A percentile compares a stretch with the other conserved stretches of the same genome.
Evolutionary conservation across 2,329 filamentous ascomycete species (phyloP).

Genomic region (Thelonectria rubi): DNA sequence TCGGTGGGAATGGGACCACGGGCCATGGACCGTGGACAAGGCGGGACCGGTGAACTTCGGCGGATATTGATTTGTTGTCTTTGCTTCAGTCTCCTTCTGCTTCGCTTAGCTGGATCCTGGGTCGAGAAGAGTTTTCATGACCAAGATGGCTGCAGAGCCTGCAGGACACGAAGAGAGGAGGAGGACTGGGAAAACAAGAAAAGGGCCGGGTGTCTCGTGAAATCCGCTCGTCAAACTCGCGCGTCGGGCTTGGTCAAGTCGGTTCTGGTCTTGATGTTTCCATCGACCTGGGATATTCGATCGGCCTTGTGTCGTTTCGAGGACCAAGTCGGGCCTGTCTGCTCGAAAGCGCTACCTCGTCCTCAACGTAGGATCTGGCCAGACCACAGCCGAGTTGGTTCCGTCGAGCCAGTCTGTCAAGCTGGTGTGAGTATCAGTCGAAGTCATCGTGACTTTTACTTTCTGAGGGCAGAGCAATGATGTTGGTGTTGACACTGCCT

Average conservation of each 20-base stretch:
- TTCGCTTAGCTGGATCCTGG: constrained; percentile 9
- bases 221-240: neutral
- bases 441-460: constrained; percentile 4
- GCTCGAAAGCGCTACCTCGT: constrained; percentile 1
- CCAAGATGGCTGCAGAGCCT: neutral
- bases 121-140: constrained; percentile 1
- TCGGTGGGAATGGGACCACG: constrained; percentile 33
- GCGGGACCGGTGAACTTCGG: constrained; percentile 9
- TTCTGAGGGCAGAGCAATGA: neutral
- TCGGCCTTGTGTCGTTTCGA: neutral
- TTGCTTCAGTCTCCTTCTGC: neutral
- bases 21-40: constrained; percentile 17
- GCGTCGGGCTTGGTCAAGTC: neutral
- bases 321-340: neutral
- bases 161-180: neutral
- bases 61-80: constrained; percentile 23
- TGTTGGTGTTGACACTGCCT: neutral
- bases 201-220: neutral
- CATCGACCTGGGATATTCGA: constrained; percentile 5
- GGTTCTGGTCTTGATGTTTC: neutral
- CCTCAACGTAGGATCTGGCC: neutral
- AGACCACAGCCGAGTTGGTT: neutral
- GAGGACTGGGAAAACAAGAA: constrained; percentile 3
- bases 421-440: neutral
- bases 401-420: neutral